phyloP scores from a whole-genome alignment of 345 rosid genomes.

The Eucalyptus curtisii region DNA sequence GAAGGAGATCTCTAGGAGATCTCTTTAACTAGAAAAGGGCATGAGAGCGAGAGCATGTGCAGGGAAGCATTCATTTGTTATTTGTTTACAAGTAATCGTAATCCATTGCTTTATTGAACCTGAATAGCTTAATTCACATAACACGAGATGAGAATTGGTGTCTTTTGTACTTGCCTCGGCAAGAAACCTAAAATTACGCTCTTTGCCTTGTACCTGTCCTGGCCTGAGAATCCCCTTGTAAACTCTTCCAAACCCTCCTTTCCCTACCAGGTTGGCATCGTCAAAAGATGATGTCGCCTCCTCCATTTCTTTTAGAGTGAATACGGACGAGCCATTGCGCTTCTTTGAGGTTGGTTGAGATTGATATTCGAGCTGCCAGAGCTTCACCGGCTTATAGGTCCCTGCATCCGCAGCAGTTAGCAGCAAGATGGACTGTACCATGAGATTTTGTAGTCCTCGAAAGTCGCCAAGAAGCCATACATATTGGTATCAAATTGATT shows the following conservation, averaged over 20 bases:
- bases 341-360: slow-evolving; percentile 29
- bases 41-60: neutral
- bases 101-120: neutral
- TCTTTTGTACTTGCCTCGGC: neutral
- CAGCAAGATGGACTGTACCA: neutral
- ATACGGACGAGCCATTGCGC: slow-evolving; percentile 55
- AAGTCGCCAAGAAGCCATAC: neutral
- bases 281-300: slow-evolving; percentile 69
- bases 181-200: neutral
- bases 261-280: slow-evolving; percentile 62
- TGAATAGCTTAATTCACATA: neutral
- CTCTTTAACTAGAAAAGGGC: neutral
- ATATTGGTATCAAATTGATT: neutral
- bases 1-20: neutral
- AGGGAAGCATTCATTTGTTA: neutral
- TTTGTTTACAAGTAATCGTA: neutral
- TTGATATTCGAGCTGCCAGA: slow-evolving; percentile 64
- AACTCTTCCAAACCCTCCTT: slow-evolving; percentile 93
- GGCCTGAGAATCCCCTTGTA: slow-evolving; percentile 71
- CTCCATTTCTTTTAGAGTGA: slow-evolving; percentile 87
- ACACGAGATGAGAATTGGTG: neutral
- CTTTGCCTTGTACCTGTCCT: slow-evolving; percentile 52
- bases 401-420: slow-evolving; percentile 21
- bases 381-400: slow-evolving; percentile 58
- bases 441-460: neutral